phyloP scores from a whole-genome alignment of 495 filamentous ascomycete genomes.

The Podospora australis region DNA sequence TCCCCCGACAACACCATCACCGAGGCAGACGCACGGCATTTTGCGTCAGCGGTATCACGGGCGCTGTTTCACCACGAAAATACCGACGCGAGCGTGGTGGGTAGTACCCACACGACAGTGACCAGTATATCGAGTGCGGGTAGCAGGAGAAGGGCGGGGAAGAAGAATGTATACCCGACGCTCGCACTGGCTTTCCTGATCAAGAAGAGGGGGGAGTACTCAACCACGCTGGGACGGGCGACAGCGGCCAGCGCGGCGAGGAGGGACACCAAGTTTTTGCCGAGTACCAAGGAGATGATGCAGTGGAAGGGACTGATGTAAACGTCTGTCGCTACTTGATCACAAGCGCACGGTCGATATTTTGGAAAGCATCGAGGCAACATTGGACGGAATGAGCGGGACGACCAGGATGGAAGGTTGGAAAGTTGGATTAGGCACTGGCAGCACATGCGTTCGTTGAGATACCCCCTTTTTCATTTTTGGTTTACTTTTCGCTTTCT shows the following conservation, averaged over 20 bases:
- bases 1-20: neutral
- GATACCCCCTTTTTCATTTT: constrained; percentile 6
- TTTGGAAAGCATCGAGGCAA: neutral
- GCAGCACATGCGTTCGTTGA: neutral
- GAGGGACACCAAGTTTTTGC: constrained; percentile 20
- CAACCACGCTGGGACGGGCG: neutral
- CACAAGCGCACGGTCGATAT: neutral
- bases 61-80: constrained; percentile 24
- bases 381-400: neutral
- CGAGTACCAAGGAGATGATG: constrained; percentile 28
- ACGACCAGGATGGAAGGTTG: neutral
- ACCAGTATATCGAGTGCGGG: neutral
- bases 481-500: neutral
- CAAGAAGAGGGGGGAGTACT: constrained; percentile 24
- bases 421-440: neutral
- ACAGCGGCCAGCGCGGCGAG: neutral
- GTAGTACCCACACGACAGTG: neutral
- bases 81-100: neutral
- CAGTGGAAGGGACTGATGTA: constrained; percentile 22
- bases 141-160: constrained; percentile 1
- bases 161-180: constrained; percentile 20
- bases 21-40: constrained; percentile 21
- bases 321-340: neutral
- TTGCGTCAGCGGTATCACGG: constrained; percentile 19
- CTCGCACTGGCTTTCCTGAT: constrained; percentile 27